Conservation (phyloP, 345 rosid species). For the Eucalyptus pauciflora region DNA sequence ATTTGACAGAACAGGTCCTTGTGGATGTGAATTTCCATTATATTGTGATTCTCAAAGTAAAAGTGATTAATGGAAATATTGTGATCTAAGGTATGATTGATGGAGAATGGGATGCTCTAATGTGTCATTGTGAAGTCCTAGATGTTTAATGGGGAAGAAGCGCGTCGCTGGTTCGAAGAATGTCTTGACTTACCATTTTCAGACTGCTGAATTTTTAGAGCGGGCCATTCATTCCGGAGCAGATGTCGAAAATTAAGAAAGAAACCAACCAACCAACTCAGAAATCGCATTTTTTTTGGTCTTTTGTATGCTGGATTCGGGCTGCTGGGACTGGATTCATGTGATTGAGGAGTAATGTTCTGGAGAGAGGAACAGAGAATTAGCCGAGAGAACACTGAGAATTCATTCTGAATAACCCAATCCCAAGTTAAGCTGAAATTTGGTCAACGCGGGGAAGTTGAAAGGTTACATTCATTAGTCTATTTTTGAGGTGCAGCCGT, state of each 20-base stretch:
- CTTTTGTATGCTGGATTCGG: not conserved
- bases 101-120: not conserved
- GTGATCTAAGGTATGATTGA: not conserved
- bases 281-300: not conserved
- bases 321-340: not conserved
- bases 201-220: not conserved
- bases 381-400: not conserved
- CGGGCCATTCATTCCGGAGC: not conserved
- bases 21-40: conserved; percentile 62
- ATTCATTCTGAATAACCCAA: not conserved
- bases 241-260: not conserved
- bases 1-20: conserved; percentile 35
- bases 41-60: conserved; percentile 59
- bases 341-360: not conserved
- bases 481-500: not conserved
- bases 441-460: not conserved
- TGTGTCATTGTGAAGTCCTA: not conserved
- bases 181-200: not conserved
- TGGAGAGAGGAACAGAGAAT: not conserved
- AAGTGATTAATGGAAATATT: not conserved
- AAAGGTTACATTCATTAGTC: not conserved
- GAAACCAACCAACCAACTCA: not conserved
- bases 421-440: not conserved
- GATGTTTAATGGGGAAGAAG: not conserved
- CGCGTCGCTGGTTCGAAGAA: not conserved